phyloP scores from a whole-genome alignment of 1,284 basidiomycete genomes.

The Agroathelia rolfsii region DNA sequence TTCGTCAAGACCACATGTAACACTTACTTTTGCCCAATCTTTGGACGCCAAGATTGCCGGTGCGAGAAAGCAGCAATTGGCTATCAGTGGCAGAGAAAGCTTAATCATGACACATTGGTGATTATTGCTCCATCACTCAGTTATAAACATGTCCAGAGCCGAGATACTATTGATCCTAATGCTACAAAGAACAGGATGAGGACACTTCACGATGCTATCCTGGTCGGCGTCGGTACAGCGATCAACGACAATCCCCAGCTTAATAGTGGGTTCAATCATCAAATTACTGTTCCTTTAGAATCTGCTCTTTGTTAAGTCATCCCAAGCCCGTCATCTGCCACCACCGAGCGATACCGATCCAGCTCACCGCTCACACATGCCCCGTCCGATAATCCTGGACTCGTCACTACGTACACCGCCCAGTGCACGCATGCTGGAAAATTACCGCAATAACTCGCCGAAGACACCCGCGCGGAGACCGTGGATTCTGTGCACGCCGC shows the following conservation, averaged over 20 bases:
- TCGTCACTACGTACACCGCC: conserved; percentile 56
- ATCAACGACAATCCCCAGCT: conserved; percentile 90
- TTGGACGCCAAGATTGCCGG: conserved; percentile 91
- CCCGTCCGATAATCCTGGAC: conserved; percentile 83
- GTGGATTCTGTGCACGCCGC: conserved; percentile 54
- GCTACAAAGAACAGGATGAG: conserved; percentile 62
- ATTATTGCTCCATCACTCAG: conserved; percentile 11
- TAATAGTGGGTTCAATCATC: conserved; percentile 67
- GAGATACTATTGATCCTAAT: no score
- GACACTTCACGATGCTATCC: conserved; percentile 84
- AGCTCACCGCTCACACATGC: conserved; percentile 38
- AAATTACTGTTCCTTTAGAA: no score
- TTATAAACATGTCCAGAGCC: no score
- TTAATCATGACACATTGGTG: conserved; percentile 95
- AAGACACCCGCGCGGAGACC: no score
- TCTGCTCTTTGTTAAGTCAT: conserved; percentile 4
- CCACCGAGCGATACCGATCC: conserved; percentile 25
- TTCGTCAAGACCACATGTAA: conserved; percentile 65
- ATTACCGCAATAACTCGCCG: conserved; percentile 50
- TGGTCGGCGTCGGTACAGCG: conserved; percentile 87
- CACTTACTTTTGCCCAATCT: conserved; percentile 93
- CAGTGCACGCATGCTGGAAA: conserved; percentile 66
- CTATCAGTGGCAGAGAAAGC: conserved; percentile 79
- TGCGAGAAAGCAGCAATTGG: conserved; percentile 60
- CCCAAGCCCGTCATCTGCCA: conserved; percentile 48